Evolutionary conservation across 306 rosid species (phyloP).

Genomic region (Coriaria nepalensis): DNA sequence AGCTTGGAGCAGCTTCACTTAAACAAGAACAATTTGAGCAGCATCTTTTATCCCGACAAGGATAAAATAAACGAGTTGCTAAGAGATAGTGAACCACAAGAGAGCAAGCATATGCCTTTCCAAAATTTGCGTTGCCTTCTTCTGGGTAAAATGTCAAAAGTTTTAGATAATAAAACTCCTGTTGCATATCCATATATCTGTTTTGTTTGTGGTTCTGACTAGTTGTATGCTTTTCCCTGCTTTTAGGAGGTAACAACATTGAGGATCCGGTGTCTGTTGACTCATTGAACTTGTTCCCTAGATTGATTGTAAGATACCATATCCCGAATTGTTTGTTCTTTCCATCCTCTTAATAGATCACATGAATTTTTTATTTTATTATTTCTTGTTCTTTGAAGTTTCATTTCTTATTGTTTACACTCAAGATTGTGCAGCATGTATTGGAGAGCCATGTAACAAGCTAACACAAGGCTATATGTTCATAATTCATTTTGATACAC

Average conservation of each 20-base stretch:
- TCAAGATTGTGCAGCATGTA: no score
- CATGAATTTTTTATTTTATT: not conserved
- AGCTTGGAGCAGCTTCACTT: conserved; percentile 96
- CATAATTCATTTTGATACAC: no score
- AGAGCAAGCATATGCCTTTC: conserved; percentile 35
- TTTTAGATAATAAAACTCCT: not conserved
- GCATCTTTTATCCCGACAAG: conserved; percentile 45
- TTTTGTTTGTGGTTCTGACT: conserved; percentile 16
- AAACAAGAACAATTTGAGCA: conserved; percentile 64
- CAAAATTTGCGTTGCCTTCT: conserved; percentile 66
- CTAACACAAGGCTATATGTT: no score
- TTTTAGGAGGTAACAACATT: conserved; percentile 68
- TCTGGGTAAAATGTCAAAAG: conserved; percentile 46
- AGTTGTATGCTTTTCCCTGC: conserved; percentile 10
- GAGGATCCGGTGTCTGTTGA: conserved; percentile 60
- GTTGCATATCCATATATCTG: not conserved
- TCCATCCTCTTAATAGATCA: not conserved
- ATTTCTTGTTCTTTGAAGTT: not conserved
- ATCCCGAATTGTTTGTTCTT: conserved; percentile 8
- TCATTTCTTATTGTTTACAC: no score
- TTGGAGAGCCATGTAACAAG: no score
- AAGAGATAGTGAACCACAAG: conserved; percentile 16
- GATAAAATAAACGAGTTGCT: conserved; percentile 22
- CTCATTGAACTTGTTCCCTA: conserved; percentile 61
- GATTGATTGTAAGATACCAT: conserved; percentile 57